Conservation (phyloP, 257 asterid species). For the Ballota nigra region DNA sequence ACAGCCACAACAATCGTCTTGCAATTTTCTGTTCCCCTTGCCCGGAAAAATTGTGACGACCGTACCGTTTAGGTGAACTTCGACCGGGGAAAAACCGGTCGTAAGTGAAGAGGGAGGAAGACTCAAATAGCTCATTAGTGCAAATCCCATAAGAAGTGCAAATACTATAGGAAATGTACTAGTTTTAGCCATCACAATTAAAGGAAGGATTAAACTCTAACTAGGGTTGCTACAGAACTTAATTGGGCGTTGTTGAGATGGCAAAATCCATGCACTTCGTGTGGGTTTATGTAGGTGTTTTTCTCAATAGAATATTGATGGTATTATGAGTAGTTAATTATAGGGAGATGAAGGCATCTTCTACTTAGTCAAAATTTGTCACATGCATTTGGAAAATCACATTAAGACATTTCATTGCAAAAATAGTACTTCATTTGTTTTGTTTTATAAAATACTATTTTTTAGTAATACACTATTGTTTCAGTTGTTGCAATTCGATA, state of each 20-base stretch:
- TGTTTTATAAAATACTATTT: no score
- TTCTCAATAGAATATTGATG: neutral
- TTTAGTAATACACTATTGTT: no score
- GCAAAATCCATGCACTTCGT: neutral
- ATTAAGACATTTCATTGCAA: neutral
- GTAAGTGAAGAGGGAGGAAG: neutral
- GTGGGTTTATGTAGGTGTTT: neutral
- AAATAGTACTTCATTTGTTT: no score
- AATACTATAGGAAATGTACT: neutral
- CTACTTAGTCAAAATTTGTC: neutral
- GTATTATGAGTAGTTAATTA: neutral
- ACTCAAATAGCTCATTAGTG: constrained; percentile 15
- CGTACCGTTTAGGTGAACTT: neutral
- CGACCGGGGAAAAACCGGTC: neutral
- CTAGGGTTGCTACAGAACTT: no score
- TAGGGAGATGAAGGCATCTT: neutral
- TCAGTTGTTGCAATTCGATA: no score
- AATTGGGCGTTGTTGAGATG: neutral
- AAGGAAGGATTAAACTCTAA: no score
- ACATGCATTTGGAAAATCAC: neutral
- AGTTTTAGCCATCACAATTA: constrained; percentile 1
- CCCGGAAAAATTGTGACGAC: neutral
- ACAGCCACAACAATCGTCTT: constrained; percentile 19
- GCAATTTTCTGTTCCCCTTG: constrained; percentile 12
- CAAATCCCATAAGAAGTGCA: constrained; percentile 16